Percentiles rank a stretch among this genome's conserved stretches.
These are phyloP conservation scores for Fraxinus velutina DNA, from an alignment of 305 asterid species.

Conservation along the genomic window DNA sequence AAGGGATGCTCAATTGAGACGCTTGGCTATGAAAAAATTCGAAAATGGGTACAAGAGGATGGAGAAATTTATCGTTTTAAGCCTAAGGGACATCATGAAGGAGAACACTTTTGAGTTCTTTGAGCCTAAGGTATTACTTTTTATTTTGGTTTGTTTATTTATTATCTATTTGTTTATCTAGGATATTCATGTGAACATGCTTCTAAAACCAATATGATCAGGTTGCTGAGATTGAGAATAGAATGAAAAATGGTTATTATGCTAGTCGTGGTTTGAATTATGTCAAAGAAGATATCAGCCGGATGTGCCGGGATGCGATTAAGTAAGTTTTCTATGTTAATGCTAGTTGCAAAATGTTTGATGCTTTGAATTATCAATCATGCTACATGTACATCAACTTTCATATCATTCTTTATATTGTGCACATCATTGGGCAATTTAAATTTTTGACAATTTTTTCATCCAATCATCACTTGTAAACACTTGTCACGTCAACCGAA, in stretches of 20 bases:
- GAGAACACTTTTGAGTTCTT: constrained; percentile 70
- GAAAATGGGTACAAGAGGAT: constrained; percentile 80
- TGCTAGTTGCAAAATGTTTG: constrained; percentile 3
- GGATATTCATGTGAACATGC: neutral
- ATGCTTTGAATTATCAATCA: neutral
- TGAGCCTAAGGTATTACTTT: constrained; percentile 68
- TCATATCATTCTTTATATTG: neutral
- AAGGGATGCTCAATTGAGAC: constrained; percentile 93
- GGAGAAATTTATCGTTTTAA: constrained; percentile 65
- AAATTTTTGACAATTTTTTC: neutral
- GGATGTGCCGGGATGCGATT: constrained; percentile 91
- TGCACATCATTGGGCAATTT: neutral
- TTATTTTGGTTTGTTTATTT: constrained; percentile 11
- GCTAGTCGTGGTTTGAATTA: constrained; percentile 75
- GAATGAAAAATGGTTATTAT: constrained; percentile 81
- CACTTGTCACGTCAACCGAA: neutral
- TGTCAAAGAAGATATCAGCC: constrained; percentile 82
- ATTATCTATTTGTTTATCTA: neutral
- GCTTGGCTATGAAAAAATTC: constrained; percentile 78
- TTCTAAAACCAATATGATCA: constrained; percentile 29
- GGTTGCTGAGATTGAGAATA: constrained; percentile 81
- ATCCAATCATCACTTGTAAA: neutral
- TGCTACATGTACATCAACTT: neutral
- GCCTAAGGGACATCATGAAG: constrained; percentile 78
- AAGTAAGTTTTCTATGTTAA: constrained; percentile 48